These are phyloP conservation scores for Anthoceros angustus DNA, from an alignment of 225 moss, liverwort and hornwort genomes.

Conservation along the genomic window DNA sequence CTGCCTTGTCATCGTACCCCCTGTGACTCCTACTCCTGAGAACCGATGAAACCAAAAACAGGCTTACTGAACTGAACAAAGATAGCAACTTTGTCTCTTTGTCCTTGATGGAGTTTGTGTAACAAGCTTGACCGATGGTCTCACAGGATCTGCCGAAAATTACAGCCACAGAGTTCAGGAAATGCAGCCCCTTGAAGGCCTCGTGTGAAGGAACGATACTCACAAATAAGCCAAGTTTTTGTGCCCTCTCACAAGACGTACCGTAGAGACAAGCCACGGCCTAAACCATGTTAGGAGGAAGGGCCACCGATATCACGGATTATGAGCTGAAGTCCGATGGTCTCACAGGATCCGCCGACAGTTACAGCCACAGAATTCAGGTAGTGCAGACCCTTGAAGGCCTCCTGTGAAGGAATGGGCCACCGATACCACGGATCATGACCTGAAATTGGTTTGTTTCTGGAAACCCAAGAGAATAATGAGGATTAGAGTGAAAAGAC, in stretches of 20 bases:
- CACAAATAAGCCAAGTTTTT: too few species aligned
- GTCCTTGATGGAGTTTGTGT: conserved; percentile 64
- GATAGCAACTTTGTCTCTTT: conserved; percentile 39
- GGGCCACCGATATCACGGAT: conserved; percentile 38
- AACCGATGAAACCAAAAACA: conserved; percentile 51
- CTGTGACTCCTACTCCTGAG: conserved; percentile 24
- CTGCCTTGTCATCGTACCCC: conserved; percentile 46
- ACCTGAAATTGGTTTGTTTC: too few species aligned
- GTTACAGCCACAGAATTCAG: too few species aligned
- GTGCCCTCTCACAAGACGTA: conserved; percentile 7
- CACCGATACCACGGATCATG: too few species aligned
- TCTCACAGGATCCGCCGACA: too few species aligned
- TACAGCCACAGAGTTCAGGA: not conserved
- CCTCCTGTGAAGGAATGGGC: too few species aligned
- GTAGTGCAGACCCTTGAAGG: too few species aligned
- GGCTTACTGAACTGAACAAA: conserved; percentile 69
- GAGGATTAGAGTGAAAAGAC: too few species aligned
- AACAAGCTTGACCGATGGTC: conserved; percentile 44
- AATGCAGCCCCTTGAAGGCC: not conserved
- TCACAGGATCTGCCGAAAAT: conserved; percentile 30
- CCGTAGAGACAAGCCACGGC: conserved; percentile 59
- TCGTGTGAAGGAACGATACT: too few species aligned
- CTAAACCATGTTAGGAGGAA: conserved; percentile 48
- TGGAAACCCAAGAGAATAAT: too few species aligned
- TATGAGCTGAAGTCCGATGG: too few species aligned